Conservation (phyloP, 257 asterid species). For the Henckelia pumila region DNA sequence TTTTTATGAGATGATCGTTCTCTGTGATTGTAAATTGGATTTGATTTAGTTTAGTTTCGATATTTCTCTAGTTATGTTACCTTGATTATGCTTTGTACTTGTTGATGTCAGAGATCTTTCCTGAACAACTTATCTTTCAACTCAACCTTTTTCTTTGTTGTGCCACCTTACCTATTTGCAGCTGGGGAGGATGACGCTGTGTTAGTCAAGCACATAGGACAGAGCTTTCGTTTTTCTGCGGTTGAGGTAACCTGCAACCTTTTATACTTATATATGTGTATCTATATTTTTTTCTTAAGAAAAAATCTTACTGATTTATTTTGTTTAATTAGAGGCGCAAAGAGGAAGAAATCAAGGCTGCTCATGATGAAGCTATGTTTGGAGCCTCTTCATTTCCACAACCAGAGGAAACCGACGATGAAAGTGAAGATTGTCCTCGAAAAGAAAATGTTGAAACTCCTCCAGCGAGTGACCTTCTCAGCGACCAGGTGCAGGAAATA, state of each 20-base stretch:
- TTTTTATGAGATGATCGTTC: constrained; percentile 1
- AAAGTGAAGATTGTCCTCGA: constrained; percentile 25
- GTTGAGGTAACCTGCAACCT: constrained; percentile 49
- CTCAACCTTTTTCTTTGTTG: neutral
- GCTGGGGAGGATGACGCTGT: constrained; percentile 81
- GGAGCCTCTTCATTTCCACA: constrained; percentile 57
- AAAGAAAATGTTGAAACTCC: constrained; percentile 32
- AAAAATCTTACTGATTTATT: neutral
- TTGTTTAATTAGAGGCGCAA: constrained; percentile 41
- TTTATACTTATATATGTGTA: neutral
- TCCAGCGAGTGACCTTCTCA: constrained; percentile 45
- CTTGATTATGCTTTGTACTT: constrained; percentile 2
- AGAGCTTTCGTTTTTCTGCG: constrained; percentile 82
- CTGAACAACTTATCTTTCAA: neutral
- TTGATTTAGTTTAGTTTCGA: neutral
- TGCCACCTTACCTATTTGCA: constrained; percentile 28
- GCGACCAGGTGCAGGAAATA: constrained; percentile 60
- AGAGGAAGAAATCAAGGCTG: constrained; percentile 66
- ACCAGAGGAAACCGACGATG: constrained; percentile 37
- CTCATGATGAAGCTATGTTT: constrained; percentile 85
- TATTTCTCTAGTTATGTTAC: neutral
- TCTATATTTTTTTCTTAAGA: too few species aligned
- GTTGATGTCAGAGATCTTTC: neutral
- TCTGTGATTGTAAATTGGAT: constrained; percentile 20
- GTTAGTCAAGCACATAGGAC: constrained; percentile 77